phyloP scores from a whole-genome alignment of 1,284 basidiomycete species.

The Apiotrichum akiyoshidainum region DNA sequence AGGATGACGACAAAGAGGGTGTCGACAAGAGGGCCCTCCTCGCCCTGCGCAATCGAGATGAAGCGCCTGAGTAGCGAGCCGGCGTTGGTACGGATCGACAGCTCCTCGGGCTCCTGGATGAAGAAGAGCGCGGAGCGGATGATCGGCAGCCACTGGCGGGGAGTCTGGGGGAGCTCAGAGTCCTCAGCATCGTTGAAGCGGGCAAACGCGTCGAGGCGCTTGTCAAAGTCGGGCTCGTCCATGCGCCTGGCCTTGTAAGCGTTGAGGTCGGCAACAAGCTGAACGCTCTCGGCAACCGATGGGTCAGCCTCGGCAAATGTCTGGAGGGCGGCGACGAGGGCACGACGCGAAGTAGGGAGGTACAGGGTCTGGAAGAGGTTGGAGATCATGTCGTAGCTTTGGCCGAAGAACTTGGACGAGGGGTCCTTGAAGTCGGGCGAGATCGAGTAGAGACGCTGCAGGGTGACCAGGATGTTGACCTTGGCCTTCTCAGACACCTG shows the following conservation, averaged over 20 bases:
- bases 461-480: slow-evolving; percentile 73
- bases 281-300: slow-evolving; percentile 56
- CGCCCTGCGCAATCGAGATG: slow-evolving; percentile 59
- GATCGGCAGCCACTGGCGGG: slow-evolving; percentile 69
- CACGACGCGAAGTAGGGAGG: slow-evolving; percentile 64
- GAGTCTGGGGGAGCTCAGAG: slow-evolving; percentile 28
- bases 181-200: slow-evolving; percentile 62
- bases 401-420: slow-evolving; percentile 56
- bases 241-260: slow-evolving; percentile 76
- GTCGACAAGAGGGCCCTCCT: slow-evolving; percentile 51
- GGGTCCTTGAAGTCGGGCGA: slow-evolving; percentile 64
- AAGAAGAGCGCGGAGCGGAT: slow-evolving; percentile 81
- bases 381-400: slow-evolving; percentile 66
- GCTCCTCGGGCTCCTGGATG: slow-evolving; percentile 84
- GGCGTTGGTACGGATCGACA: slow-evolving; percentile 82
- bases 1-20: slow-evolving; percentile 68
- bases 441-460: slow-evolving; percentile 69
- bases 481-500: slow-evolving; percentile 83
- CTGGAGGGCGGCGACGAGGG: slow-evolving; percentile 65
- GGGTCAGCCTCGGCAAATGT: slow-evolving; percentile 59
- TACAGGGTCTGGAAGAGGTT: slow-evolving; percentile 73
- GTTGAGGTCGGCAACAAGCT: slow-evolving; percentile 71
- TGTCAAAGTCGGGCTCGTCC: slow-evolving; percentile 92
- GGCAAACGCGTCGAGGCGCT: slow-evolving; percentile 74
- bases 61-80: slow-evolving; percentile 74